phyloP scores from a whole-genome alignment of 1,284 basidiomycete species.

The Ustilago bromivora region DNA sequence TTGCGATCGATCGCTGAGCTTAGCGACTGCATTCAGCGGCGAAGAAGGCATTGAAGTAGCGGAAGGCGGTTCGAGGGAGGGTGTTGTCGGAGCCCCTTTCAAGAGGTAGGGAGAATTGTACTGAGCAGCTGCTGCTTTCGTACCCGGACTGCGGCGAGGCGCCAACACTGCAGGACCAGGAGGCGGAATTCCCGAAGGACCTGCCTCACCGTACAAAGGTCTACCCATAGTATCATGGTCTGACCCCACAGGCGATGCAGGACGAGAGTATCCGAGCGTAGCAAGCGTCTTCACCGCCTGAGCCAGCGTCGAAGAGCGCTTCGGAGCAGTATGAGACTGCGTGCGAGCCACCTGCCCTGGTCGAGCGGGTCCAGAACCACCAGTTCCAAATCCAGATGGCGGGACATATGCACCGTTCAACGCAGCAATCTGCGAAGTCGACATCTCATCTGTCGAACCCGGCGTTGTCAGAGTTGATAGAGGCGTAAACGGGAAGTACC shows the following conservation, averaged over 20 bases:
- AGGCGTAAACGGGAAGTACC: constrained; percentile 72
- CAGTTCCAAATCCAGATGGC: constrained; percentile 45
- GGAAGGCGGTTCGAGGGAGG: constrained; percentile 20
- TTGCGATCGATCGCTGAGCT: constrained; percentile 53
- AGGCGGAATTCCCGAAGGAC: constrained; percentile 45
- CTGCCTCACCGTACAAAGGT: constrained; percentile 41
- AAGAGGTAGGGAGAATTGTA: constrained; percentile 48
- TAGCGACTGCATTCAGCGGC: constrained; percentile 24
- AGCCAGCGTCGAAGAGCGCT: constrained; percentile 50
- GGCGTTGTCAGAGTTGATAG: constrained; percentile 63
- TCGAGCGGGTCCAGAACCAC: constrained; percentile 43
- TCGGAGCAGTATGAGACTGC: constrained; percentile 72
- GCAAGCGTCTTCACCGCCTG: constrained; percentile 63
- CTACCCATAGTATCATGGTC: constrained; percentile 44
- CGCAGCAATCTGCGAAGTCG: constrained; percentile 45
- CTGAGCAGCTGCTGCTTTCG: constrained; percentile 41
- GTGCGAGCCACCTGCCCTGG: constrained; percentile 25
- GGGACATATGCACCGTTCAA: constrained; percentile 41
- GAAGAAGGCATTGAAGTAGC: constrained; percentile 42
- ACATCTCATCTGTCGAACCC: constrained; percentile 65
- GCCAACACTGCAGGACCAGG: constrained; percentile 48
- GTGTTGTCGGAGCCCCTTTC: constrained; percentile 22
- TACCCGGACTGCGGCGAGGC: constrained; percentile 35
- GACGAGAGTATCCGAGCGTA: constrained; percentile 62
- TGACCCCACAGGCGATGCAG: constrained; percentile 50